phyloP scores from a whole-genome alignment of 2,329 filamentous ascomycete genomes.

The Purpureocillium lavendulum region DNA sequence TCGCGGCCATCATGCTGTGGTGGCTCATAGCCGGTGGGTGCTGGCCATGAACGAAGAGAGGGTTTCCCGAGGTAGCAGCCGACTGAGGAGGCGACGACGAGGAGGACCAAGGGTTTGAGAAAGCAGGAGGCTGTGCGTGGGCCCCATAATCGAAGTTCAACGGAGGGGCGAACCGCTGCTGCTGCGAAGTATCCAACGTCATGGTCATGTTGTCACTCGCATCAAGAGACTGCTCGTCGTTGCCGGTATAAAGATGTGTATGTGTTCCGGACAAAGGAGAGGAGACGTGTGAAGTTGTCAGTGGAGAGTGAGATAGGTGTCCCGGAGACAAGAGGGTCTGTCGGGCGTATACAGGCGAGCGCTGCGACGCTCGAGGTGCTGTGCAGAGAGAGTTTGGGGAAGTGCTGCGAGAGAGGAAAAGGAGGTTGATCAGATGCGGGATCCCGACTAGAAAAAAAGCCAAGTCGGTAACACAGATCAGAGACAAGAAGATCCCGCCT shows the following conservation, averaged over 20 bases:
- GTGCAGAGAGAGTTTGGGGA: neutral
- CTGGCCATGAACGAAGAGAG: constrained; percentile 55
- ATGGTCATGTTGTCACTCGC: constrained; percentile 67
- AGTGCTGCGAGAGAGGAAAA: constrained; percentile 4
- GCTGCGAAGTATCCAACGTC: constrained; percentile 76
- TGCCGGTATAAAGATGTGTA: neutral
- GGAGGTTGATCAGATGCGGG: constrained; percentile 44
- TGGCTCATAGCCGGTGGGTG: constrained; percentile 31
- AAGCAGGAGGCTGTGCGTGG: constrained; percentile 54
- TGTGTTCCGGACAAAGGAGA: too few relatives aligned
- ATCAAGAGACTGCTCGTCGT: too few relatives aligned
- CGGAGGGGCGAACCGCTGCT: constrained; percentile 66
- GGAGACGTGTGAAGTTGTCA: too few relatives aligned
- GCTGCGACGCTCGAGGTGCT: too few relatives aligned
- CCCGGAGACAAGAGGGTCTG: too few relatives aligned
- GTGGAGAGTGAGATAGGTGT: too few relatives aligned
- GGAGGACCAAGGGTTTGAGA: constrained; percentile 83
- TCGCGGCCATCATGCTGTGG: constrained; percentile 42
- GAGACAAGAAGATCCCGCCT: constrained; percentile 27
- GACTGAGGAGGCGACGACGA: constrained; percentile 35
- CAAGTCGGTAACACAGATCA: constrained; percentile 37
- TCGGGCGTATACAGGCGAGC: too few relatives aligned
- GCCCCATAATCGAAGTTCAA: constrained; percentile 70
- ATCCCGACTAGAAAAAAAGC: constrained; percentile 35
- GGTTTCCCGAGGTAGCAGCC: constrained; percentile 44